Conservation (phyloP, 352 stramenopile species). For the Globisporangium paroecandrum region DNA sequence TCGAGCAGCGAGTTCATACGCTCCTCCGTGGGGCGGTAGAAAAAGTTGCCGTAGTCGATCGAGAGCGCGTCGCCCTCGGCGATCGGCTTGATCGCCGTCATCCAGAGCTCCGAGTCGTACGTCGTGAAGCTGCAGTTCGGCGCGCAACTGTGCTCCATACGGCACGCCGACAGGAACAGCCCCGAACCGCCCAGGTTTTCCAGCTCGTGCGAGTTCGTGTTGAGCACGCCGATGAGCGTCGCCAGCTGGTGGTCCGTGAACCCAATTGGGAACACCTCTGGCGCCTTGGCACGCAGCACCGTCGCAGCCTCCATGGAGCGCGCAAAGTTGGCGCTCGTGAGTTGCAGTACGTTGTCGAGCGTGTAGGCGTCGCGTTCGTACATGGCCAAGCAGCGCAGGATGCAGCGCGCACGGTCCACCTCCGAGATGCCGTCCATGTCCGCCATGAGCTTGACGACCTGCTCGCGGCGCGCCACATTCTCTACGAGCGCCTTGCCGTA, state of each 20-base stretch:
- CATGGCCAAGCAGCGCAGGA: constrained; percentile 69
- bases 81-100: constrained; percentile 71
- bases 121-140: constrained; percentile 80
- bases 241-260: constrained; percentile 62
- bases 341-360: constrained; percentile 41
- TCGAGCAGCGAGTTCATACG: constrained; percentile 52
- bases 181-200: constrained; percentile 71
- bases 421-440: constrained; percentile 61
- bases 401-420: constrained; percentile 65
- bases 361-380: constrained; percentile 40
- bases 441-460: constrained; percentile 54
- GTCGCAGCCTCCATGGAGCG: constrained; percentile 35
- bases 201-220: constrained; percentile 74
- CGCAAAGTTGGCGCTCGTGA: constrained; percentile 47
- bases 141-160: constrained; percentile 70
- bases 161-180: constrained; percentile 65
- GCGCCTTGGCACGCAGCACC: constrained; percentile 37
- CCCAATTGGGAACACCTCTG: constrained; percentile 49
- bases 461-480: constrained; percentile 38
- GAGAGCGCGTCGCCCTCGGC: constrained; percentile 56
- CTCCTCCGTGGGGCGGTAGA: constrained; percentile 64
- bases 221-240: constrained; percentile 64
- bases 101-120: constrained; percentile 63
- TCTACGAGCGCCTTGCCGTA: constrained; percentile 44
- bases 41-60: constrained; percentile 81